These are phyloP conservation scores for Actinomortierella ambigua DNA, from an alignment of 371 early-diverging fungal species.

Conservation along the genomic window DNA sequence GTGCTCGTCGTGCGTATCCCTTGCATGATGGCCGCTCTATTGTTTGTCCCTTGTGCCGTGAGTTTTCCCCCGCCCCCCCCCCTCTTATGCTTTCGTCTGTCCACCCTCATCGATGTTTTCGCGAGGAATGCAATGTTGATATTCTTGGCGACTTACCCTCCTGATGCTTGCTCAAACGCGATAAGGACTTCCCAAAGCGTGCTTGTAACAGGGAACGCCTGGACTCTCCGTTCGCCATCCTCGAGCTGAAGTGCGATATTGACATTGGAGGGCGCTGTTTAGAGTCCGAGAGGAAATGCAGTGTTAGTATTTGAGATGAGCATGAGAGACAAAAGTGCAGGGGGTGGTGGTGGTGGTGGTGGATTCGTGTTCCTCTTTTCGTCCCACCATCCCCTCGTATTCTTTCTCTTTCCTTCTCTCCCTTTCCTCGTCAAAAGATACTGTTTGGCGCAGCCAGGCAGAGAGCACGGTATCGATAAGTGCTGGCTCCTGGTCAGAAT, in stretches of 20 bases:
- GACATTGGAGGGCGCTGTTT: constrained; percentile 37
- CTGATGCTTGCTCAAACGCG: constrained; percentile 13
- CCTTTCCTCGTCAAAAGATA: neutral
- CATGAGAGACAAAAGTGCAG: neutral
- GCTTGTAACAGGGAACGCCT: constrained; percentile 10
- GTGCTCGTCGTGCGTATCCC: neutral
- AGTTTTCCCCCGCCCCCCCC: constrained; percentile 11
- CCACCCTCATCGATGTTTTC: constrained; percentile 12
- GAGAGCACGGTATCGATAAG: neutral
- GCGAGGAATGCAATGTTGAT: constrained; percentile 2
- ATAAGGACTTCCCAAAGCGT: constrained; percentile 25
- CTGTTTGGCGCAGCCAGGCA: neutral
- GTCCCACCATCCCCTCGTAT: neutral
- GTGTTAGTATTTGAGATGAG: neutral
- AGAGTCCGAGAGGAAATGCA: neutral
- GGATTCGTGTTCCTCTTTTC: neutral
- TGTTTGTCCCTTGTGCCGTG: neutral
- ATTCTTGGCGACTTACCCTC: constrained; percentile 12
- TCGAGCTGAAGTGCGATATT: constrained; percentile 14
- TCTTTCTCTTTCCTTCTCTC: neutral
- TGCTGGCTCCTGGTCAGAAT: neutral
- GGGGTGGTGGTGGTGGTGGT: neutral
- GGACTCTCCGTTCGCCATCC: constrained; percentile 5
- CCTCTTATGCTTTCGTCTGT: constrained; percentile 16
- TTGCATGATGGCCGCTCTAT: too few relatives aligned